phyloP scores from a whole-genome alignment of 2,329 filamentous ascomycete species.

The Didymellaceae sp. region DNA sequence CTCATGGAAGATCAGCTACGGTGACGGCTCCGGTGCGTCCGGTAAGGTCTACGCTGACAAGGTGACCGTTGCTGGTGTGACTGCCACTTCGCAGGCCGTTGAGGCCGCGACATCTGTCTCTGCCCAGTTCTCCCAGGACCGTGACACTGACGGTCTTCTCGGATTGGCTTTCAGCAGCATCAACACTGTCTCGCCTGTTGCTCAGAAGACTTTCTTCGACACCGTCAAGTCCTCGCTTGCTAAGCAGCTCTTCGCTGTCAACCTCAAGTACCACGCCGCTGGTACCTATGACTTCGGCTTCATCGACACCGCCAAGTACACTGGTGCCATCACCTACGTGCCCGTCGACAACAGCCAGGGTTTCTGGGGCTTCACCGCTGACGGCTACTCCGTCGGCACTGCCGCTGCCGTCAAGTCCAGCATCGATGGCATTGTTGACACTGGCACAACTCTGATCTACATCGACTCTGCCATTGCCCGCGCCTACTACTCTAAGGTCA shows the following conservation, averaged over 20 bases:
- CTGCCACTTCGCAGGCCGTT: slow-evolving; percentile 67
- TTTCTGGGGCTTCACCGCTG: slow-evolving; percentile 68
- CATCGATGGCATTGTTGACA: slow-evolving; percentile 69
- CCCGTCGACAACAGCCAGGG: slow-evolving; percentile 63
- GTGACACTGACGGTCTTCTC: slow-evolving; percentile 64
- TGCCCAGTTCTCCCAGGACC: slow-evolving; percentile 57
- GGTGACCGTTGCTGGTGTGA: slow-evolving; percentile 66
- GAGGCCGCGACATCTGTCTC: slow-evolving; percentile 69
- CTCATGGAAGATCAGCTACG: slow-evolving; percentile 68
- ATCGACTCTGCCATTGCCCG: slow-evolving; percentile 60
- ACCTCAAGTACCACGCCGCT: slow-evolving; percentile 59
- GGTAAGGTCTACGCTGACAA: slow-evolving; percentile 72
- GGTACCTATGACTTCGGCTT: slow-evolving; percentile 65
- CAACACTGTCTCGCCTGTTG: slow-evolving; percentile 61
- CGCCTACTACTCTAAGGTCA: slow-evolving; percentile 66
- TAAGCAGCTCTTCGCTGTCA: slow-evolving; percentile 63
- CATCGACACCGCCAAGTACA: slow-evolving; percentile 66
- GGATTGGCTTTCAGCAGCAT: slow-evolving; percentile 66
- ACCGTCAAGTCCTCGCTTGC: slow-evolving; percentile 61
- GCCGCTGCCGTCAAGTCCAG: slow-evolving; percentile 46
- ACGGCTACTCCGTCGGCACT: slow-evolving; percentile 63
- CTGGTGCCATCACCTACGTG: slow-evolving; percentile 63
- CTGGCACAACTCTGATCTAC: slow-evolving; percentile 72
- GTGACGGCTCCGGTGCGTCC: slow-evolving; percentile 67
- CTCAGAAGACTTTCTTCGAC: slow-evolving; percentile 66